Evolutionary conservation across 2,329 filamentous ascomycete genomes (phyloP).

Genomic region (Colletotrichum noveboracense): DNA sequence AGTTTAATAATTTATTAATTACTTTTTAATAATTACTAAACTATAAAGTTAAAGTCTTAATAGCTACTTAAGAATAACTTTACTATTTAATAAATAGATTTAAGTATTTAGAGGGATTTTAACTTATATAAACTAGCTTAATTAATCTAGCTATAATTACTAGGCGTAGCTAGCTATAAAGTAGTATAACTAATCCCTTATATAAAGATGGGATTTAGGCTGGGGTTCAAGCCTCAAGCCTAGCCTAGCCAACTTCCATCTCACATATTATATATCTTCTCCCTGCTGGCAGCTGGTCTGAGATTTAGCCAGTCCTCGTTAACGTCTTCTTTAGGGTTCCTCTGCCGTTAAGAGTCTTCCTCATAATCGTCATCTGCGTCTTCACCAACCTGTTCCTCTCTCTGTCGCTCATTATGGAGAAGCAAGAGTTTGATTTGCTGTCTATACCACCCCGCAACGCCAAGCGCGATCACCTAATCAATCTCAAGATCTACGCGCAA

Average conservation of each 20-base stretch:
- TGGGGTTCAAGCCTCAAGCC: too few relatives aligned
- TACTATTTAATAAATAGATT: too few relatives aligned
- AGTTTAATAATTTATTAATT: too few relatives aligned
- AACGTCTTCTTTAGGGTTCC: not conserved
- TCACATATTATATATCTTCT: not conserved
- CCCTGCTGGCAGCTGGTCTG: not conserved
- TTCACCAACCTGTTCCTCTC: not conserved
- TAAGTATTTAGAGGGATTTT: too few relatives aligned
- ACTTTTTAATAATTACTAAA: too few relatives aligned
- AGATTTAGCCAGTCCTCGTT: not conserved
- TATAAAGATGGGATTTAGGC: not conserved
- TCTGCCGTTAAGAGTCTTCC: not conserved
- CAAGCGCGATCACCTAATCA: not conserved
- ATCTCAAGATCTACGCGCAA: not conserved
- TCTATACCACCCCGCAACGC: accelerated
- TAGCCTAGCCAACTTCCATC: too few relatives aligned
- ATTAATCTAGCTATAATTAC: too few relatives aligned
- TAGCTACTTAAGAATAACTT: too few relatives aligned
- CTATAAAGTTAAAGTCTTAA: too few relatives aligned
- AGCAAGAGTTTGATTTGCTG: not conserved
- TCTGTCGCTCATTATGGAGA: not conserved
- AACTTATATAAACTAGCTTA: too few relatives aligned
- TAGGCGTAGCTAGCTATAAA: too few relatives aligned
- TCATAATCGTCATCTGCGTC: not conserved
- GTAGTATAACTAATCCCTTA: too few relatives aligned